phyloP scores from a whole-genome alignment of 495 filamentous ascomycete genomes.

The Penicillium silybi region DNA sequence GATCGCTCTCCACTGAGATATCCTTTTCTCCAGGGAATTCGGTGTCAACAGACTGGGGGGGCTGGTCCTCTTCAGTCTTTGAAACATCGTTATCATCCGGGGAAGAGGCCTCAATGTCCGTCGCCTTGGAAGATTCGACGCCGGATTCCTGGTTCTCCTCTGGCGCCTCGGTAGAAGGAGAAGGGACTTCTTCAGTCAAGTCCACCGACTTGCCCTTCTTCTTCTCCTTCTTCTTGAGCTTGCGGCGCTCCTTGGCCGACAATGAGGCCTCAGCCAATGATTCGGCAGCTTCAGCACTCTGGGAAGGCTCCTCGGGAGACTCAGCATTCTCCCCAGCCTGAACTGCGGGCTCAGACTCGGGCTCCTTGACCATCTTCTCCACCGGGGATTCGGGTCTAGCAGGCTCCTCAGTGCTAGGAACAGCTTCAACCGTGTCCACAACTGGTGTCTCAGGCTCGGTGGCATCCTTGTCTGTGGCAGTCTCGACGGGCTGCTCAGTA shows the following conservation, averaged over 20 bases:
- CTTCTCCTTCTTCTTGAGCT: constrained; percentile 41
- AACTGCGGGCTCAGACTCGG: not conserved
- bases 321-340: constrained; percentile 4
- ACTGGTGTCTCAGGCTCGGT: not conserved
- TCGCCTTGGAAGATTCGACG: not conserved
- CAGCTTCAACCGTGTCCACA: constrained; percentile 4
- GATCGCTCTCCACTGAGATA: constrained; percentile 1
- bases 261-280: constrained; percentile 11
- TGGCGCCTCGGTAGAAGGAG: constrained; percentile 1
- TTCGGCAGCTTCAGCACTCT: constrained; percentile 7
- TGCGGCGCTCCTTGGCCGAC: constrained; percentile 25
- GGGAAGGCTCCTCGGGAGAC: constrained; percentile 6
- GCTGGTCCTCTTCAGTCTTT: not conserved
- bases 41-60: not conserved
- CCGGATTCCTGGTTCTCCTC: constrained; percentile 3
- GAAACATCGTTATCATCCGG: not conserved
- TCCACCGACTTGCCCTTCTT: constrained; percentile 40
- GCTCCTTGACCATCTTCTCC: not conserved
- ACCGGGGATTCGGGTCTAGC: not conserved
- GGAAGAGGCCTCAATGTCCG: not conserved
- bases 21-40: not conserved
- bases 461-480: not conserved
- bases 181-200: constrained; percentile 15
- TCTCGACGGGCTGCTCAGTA: not conserved
- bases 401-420: constrained; percentile 1